Evolutionary conservation across 2,329 filamentous ascomycete genomes (phyloP), one percentile per base, ranked within the genome.

Genomic region (Dactylellina drechsleri): DNA sequence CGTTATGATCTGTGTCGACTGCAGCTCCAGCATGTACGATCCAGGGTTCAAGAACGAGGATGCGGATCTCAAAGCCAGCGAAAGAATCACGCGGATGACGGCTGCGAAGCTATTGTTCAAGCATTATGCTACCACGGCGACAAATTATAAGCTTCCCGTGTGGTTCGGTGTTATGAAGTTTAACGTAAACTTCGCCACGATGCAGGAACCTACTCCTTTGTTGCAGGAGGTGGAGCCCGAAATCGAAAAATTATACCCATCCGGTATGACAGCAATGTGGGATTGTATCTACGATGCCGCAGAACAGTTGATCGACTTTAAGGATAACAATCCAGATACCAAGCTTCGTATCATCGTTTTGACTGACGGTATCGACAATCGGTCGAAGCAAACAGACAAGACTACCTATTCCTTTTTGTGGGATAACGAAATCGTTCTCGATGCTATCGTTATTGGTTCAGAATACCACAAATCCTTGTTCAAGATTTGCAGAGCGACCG

Each of bases 1-100:
- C 18, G 72, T 76, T 12, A 71, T 76, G 54, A 76, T 76, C 20
- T 76, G 72, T 62, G 66, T 76, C 49, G 72, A 76, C 20, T 70
- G 65, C 53, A 76, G 72, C 50, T 70, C 62, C 2, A 76, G 72
- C 40, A 76, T 76, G 72, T 59, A 31, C 7, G 64, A 68, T 41
- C 71, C 71, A 8, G 71, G 58, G 16, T 75, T 66, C 23, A 54
- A 47, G 36, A 26, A 65, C 10, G 71, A 75, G 23, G 71, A 75
- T 31, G 20, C 45, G 40, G 53, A 68, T 7, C 59, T 75, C 31
- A 67, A 68, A 18, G 28, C 20, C 3, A 31, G 52, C 13, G 71
- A 75, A 31, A 67, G 52, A 40, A 49, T 75, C 15, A 59, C 45
- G 1, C 18, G 64, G 43, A 75, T 76, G 66, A 67, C 72, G 1